Conservation (phyloP, 495 filamentous ascomycete genomes). For the Penicillium pancosmium region DNA sequence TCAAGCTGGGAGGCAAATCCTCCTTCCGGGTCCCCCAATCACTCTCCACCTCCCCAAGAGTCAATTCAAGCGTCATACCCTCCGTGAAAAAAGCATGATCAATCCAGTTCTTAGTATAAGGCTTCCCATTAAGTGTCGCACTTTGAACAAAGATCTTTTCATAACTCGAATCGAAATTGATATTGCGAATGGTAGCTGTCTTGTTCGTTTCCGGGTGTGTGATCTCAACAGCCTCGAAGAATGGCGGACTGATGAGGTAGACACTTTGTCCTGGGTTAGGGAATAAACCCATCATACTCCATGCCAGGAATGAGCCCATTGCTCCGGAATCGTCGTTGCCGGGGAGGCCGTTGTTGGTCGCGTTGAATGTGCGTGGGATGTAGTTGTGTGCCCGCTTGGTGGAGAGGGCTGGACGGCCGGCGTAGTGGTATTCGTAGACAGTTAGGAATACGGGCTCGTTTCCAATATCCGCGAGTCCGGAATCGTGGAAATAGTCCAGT, state of each 20-base stretch:
- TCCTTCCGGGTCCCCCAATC: constrained; percentile 64
- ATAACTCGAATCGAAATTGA: constrained; percentile 62
- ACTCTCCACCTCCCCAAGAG: constrained; percentile 66
- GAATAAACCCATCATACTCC: constrained; percentile 64
- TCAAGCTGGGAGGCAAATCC: constrained; percentile 63
- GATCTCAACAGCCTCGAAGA: constrained; percentile 65
- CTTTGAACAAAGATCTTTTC: constrained; percentile 68
- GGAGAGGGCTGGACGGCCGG: constrained; percentile 66
- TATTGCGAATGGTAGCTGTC: constrained; percentile 60
- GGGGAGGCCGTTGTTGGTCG: constrained; percentile 61
- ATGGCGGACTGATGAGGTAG: constrained; percentile 70
- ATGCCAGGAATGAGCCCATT: constrained; percentile 61
- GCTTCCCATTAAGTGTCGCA: constrained; percentile 65
- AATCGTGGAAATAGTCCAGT: constrained; percentile 68
- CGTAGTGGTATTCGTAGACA: constrained; percentile 74
- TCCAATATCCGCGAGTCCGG: constrained; percentile 66
- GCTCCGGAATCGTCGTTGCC: constrained; percentile 70
- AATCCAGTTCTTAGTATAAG: constrained; percentile 72
- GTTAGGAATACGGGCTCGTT: constrained; percentile 75
- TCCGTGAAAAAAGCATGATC: constrained; percentile 74
- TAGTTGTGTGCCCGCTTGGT: constrained; percentile 62
- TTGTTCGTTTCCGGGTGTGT: constrained; percentile 61
- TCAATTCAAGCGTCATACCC: constrained; percentile 69
- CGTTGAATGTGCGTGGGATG: constrained; percentile 65
- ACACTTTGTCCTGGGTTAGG: constrained; percentile 65